Conservation (phyloP, 164 flowering plant genomes). For the Aristolochia fimbriata region DNA sequence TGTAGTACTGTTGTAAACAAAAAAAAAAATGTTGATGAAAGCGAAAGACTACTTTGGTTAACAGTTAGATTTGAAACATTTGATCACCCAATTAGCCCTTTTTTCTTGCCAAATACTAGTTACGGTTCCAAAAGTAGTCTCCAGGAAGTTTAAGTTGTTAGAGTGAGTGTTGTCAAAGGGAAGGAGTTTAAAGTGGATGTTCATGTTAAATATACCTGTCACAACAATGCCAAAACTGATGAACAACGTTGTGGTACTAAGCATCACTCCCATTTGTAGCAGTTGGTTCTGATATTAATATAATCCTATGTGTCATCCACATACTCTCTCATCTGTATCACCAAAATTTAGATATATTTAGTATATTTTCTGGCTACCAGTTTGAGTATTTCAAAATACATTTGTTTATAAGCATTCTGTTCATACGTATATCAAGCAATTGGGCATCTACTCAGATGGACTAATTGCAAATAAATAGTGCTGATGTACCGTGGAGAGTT, state of each 20-base stretch:
- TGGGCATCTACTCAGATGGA: too few relatives aligned
- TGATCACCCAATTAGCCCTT: slow-evolving; percentile 22
- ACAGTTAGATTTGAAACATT: background rate
- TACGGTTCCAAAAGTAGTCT: slow-evolving; percentile 24
- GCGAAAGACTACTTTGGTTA: too few relatives aligned
- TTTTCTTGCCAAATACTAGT: slow-evolving; percentile 36
- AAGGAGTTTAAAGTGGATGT: slow-evolving; percentile 19
- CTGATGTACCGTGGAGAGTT: slow-evolving; percentile 31
- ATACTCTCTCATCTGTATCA: slow-evolving; percentile 29
- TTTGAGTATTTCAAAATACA: too few relatives aligned
- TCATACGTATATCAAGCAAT: too few relatives aligned
- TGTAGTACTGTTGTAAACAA: too few relatives aligned
- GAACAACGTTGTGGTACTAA: slow-evolving; percentile 26
- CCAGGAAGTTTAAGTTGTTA: slow-evolving; percentile 20
- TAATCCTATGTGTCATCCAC: slow-evolving; percentile 42
- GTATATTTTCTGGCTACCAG: background rate
- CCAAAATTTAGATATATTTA: background rate
- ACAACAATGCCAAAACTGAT: slow-evolving; percentile 26
- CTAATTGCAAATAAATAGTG: background rate
- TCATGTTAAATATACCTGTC: slow-evolving; percentile 29
- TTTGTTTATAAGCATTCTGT: too few relatives aligned
- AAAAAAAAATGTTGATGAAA: too few relatives aligned
- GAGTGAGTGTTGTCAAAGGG: too few relatives aligned
- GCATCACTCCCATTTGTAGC: slow-evolving; percentile 40
- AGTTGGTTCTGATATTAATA: slow-evolving; percentile 42